A percentile compares a stretch with the other conserved stretches of the same genome.
Conservation (phyloP, 2,329 filamentous ascomycete species). For the Xylariales sp. region DNA sequence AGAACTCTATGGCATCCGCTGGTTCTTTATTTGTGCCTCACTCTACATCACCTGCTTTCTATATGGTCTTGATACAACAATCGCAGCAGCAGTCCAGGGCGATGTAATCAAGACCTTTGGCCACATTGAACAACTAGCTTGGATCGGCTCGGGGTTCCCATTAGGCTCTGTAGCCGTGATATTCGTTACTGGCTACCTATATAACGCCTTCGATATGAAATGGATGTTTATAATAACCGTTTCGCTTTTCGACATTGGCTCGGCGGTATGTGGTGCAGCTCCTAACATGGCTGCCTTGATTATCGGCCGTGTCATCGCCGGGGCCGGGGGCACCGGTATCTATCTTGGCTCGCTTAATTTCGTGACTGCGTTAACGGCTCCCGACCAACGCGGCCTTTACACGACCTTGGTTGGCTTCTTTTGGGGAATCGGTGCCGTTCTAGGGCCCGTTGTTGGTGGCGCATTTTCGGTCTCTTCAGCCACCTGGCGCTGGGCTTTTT, state of each 20-base stretch:
- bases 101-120: conserved; percentile 52
- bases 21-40: conserved; percentile 44
- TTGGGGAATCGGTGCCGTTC: conserved; percentile 54
- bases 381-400: background rate
- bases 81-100: conserved; percentile 59
- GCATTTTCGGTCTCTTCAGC: conserved; percentile 54
- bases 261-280: conserved; percentile 53
- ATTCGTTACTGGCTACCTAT: conserved; percentile 52
- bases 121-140: conserved; percentile 53
- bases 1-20: conserved; percentile 52
- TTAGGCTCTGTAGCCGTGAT: conserved; percentile 55
- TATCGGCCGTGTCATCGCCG: conserved; percentile 33
- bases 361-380: background rate
- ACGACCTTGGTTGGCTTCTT: conserved; percentile 1
- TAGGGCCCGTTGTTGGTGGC: conserved; percentile 61
- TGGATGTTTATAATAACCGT: conserved; percentile 48
- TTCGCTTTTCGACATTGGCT: conserved; percentile 43
- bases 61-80: conserved; percentile 58
- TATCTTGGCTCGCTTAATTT: conserved; percentile 44
- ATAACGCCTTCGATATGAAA: conserved; percentile 58
- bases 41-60: conserved; percentile 44
- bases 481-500: conserved; percentile 63
- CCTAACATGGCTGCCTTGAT: conserved; percentile 44
- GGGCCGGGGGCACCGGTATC: conserved; percentile 30
- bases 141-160: conserved; percentile 54